Base-by-base conservation (phyloP, 176 grass and related monocot species). In the Phyllostachys edulis region DNA sequence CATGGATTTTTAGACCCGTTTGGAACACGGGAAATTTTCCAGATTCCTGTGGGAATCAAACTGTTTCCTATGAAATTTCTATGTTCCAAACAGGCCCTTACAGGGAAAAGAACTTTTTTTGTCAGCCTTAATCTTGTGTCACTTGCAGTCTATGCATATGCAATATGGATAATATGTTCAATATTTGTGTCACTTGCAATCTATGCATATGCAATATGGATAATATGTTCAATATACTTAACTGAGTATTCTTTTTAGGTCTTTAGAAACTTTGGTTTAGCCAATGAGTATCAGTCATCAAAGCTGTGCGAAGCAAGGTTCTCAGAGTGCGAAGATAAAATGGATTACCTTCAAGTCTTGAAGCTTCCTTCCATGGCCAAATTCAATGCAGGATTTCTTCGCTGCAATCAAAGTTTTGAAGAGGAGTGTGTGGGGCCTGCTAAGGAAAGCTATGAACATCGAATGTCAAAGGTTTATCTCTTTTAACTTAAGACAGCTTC, bases 361-460 rank as follows among this genome's bases (percentile, higher is more conserved):
- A 91, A 92, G 84, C 93, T 98, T 83, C 93, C 96, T 55, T 95
- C 96, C 50, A 98, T 98, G 96, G 91, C 96, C 67, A 98, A 98
- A 85, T 98, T 98, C 23, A 80, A 94, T 81, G 93, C 91, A 67
- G 93, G 89, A 74, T 93, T 95, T 90, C 80, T 87, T 69, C 89
- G 77, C 40, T 98, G 96, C 77, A 95, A 95, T 71, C 80, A 71
- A 87, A 94, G 83, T 88, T 98, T 98, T 50, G 87, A 89, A 56
- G 78, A 47, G 75, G 87, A 86, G 26, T 98, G 93, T 21, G 89
- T 95, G 29, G 93, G 93, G 13, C 91, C 93, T 87, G 76, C 93
- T 55, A 98, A 95, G 73, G 87, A 73, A 90, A 90, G 14, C 38
- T 95, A 92, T 37, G 83, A 87, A 47, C 85, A 75, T 40, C 77